phyloP scores from a whole-genome alignment of 345 rosid genomes.

The Eucalyptus tenuipes region DNA sequence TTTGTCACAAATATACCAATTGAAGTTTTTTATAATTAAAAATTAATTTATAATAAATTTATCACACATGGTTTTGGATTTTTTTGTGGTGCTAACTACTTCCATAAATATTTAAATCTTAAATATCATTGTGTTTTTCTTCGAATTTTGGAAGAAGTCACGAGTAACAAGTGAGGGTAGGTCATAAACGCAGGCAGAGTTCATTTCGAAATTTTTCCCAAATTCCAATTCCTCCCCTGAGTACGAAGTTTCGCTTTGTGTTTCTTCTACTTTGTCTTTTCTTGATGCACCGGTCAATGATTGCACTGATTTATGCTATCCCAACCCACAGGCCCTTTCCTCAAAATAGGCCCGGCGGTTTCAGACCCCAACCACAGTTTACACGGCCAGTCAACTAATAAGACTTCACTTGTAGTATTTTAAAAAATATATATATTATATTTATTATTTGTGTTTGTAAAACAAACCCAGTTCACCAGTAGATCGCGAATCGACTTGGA shows the following conservation, averaged over 20 bases:
- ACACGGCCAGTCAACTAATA: neutral
- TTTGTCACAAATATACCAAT: neutral
- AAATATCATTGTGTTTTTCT: neutral
- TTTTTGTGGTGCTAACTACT: too few species aligned
- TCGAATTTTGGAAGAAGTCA: neutral
- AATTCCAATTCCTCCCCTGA: neutral
- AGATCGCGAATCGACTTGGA: neutral
- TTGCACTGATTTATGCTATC: neutral
- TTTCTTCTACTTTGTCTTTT: neutral
- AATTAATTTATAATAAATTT: too few species aligned
- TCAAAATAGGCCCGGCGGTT: neutral
- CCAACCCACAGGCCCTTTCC: neutral
- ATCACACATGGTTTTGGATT: too few species aligned
- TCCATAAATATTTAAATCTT: neutral
- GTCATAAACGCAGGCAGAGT: neutral
- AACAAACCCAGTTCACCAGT: neutral
- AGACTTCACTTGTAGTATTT: neutral
- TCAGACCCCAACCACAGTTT: neutral
- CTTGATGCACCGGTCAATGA: neutral
- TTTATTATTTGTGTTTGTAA: neutral
- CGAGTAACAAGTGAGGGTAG: neutral
- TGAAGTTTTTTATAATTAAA: neutral
- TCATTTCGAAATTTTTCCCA: neutral
- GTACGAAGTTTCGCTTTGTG: neutral
- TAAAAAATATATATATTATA: neutral